Base-by-base conservation (phyloP, 176 grass and related monocot genomes). In the Lolium rigidum region DNA sequence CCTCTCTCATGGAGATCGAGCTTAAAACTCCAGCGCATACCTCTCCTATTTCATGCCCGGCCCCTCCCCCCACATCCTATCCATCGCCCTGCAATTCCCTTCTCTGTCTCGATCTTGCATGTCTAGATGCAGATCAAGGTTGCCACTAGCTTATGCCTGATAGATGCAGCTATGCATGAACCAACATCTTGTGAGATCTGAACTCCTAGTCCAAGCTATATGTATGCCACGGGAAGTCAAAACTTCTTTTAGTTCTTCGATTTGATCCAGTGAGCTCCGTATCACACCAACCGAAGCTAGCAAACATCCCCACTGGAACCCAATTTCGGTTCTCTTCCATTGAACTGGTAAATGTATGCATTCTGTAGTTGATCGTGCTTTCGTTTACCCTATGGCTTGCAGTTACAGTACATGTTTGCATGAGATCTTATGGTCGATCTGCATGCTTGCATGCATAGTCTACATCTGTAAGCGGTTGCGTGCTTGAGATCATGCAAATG, bases 21-120 rank as follows among this genome's bases (percentile, higher is more conserved):
- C 48, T 74, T 89, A 83, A 84, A 91, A 88, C 82, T 72, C 90
- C 79, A 79, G 76, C 48, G 70, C 67, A 69, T 76, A 68, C 69
- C 58, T 25, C 77, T 62, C 73, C 83, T 90, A 74, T 78, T 69
- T 87, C 85, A 76, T 78, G 52, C 43, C 48, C 72, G 72, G 72
- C 72, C 72, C 81, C 39, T 75, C 60, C 59, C 66, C 72, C 24
- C 47, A 52, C 47, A 75, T 1, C 47, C 47, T 28, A 58, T 58
- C 59, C 4, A 51, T 28, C 47, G 22, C 71, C 46, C 70, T 11
- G 3, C 44, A 26, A 18, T 22, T 74, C 21, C 47, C 49, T 86
- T 48, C 52, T 28, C 70, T 35, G 14, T n/a, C 64, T 77, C 79
- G 8, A 54, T 77, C 83, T 66, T 57, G 13, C 85, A 41, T 87